Conservation (phyloP, 2,329 filamentous ascomycete genomes). For the Curvularia sp. region DNA sequence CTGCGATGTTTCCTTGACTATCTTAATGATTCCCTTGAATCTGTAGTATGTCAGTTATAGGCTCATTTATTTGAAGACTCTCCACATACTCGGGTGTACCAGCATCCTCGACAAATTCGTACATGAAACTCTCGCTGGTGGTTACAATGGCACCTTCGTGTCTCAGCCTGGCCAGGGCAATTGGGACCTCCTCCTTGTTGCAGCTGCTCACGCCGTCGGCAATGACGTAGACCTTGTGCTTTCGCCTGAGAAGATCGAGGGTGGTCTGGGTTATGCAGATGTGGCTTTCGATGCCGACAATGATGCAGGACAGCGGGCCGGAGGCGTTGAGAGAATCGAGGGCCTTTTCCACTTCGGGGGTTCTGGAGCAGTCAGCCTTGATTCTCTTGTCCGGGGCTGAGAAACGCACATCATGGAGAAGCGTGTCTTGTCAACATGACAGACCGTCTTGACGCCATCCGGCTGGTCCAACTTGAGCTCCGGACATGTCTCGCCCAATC, state of each 20-base stretch:
- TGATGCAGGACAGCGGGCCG: constrained; percentile 61
- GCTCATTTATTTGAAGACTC: neutral
- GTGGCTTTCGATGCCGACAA: constrained; percentile 92
- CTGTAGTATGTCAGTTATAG: constrained; percentile 30
- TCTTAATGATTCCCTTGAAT: constrained; percentile 73
- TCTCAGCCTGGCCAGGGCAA: constrained; percentile 79
- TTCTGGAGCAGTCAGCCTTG: constrained; percentile 37
- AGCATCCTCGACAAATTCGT: constrained; percentile 88
- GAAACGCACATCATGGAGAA: constrained; percentile 77
- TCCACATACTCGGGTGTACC: constrained; percentile 61
- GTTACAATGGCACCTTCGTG: constrained; percentile 80
- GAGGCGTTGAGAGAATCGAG: constrained; percentile 47
- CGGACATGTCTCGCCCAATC: constrained; percentile 79
- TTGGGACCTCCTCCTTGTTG: constrained; percentile 78
- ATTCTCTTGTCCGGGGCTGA: neutral
- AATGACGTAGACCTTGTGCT: constrained; percentile 84
- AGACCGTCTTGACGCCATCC: constrained; percentile 60
- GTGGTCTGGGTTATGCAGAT: constrained; percentile 91
- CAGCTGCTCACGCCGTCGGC: constrained; percentile 90
- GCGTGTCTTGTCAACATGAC: constrained; percentile 80
- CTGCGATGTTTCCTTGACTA: constrained; percentile 79
- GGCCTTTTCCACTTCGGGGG: constrained; percentile 66
- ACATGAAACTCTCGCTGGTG: constrained; percentile 87
- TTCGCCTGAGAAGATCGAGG: constrained; percentile 75
- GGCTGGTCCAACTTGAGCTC: constrained; percentile 66